phyloP scores from a whole-genome alignment of 495 filamentous ascomycete species.

The Diplogelasinospora grovesii region DNA sequence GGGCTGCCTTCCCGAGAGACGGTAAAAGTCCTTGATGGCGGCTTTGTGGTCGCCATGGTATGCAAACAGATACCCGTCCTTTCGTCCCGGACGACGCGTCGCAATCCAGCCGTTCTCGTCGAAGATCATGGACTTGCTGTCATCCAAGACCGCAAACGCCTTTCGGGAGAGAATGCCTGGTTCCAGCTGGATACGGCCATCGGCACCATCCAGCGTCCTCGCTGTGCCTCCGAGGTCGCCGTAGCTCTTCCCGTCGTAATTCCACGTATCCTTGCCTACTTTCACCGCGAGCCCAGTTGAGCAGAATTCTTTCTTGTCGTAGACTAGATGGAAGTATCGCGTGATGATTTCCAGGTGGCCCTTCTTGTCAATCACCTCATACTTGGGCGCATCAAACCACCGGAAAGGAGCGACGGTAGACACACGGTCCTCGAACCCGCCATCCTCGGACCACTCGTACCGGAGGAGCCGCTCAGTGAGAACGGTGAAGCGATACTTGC shows the following conservation, averaged over 20 bases:
- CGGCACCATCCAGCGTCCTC: constrained; percentile 46
- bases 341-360: constrained; percentile 44
- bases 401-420: constrained; percentile 52
- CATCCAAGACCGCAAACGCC: constrained; percentile 45
- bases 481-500: constrained; percentile 49
- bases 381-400: constrained; percentile 40
- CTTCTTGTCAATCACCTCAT: constrained; percentile 32
- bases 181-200: constrained; percentile 43
- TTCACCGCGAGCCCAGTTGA: constrained; percentile 35
- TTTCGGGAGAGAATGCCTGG: constrained; percentile 42
- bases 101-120: constrained; percentile 44
- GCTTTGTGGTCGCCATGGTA: constrained; percentile 49
- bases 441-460: constrained; percentile 52
- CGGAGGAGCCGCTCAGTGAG: constrained; percentile 46
- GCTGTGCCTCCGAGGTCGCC: constrained; percentile 47
- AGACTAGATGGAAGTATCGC: constrained; percentile 41
- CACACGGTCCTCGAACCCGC: constrained; percentile 50
- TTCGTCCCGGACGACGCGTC: constrained; percentile 33
- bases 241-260: constrained; percentile 37
- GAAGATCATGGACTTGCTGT: constrained; percentile 53
- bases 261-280: constrained; percentile 34
- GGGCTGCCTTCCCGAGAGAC: constrained; percentile 49
- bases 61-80: constrained; percentile 52
- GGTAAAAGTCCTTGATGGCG: constrained; percentile 50
- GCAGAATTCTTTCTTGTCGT: constrained; percentile 46